Percentiles rank a stretch among this genome's conserved stretches.
Conservation (phyloP, 768 basidiomycete species). For the Leccinum truebloodii region DNA sequence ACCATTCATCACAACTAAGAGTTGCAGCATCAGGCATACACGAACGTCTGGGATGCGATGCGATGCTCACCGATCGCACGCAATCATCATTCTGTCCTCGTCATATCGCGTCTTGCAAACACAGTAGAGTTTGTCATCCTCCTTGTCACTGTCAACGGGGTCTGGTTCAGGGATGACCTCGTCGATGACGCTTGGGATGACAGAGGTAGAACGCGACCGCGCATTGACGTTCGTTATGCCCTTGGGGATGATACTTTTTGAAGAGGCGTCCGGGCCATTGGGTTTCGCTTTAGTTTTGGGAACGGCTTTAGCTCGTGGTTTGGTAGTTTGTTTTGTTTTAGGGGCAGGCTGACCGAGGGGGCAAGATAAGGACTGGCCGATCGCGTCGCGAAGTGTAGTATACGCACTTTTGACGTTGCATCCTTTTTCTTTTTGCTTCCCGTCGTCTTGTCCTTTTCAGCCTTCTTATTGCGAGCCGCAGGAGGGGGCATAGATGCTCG, state of each 20-base stretch:
- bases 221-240: constrained; percentile 30
- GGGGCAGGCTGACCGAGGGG: constrained; percentile 16
- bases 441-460: constrained; percentile 24
- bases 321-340: constrained; percentile 33
- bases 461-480: constrained; percentile 26
- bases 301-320: constrained; percentile 33
- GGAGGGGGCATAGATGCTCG: constrained; percentile 65
- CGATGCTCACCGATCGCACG: constrained; percentile 76
- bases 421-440: constrained; percentile 41
- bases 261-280: constrained; percentile 10
- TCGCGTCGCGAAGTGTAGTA: neutral
- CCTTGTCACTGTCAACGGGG: constrained; percentile 43
- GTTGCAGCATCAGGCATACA: neutral
- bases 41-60: neutral
- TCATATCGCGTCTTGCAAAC: constrained; percentile 87
- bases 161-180: constrained; percentile 50
- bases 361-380: neutral
- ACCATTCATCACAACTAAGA: constrained; percentile 92
- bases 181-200: constrained; percentile 52
- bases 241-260: constrained; percentile 25
- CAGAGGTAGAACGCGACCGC: constrained; percentile 72
- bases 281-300: constrained; percentile 31
- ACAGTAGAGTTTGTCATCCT: constrained; percentile 74
- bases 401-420: constrained; percentile 22
- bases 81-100: constrained; percentile 89